A percentile compares a stretch with the other conserved stretches of the same genome.
These are phyloP conservation scores for Fusarium pseudoanthophilum DNA, from an alignment of 2,329 filamentous ascomycete genomes.

Conservation along the genomic window DNA sequence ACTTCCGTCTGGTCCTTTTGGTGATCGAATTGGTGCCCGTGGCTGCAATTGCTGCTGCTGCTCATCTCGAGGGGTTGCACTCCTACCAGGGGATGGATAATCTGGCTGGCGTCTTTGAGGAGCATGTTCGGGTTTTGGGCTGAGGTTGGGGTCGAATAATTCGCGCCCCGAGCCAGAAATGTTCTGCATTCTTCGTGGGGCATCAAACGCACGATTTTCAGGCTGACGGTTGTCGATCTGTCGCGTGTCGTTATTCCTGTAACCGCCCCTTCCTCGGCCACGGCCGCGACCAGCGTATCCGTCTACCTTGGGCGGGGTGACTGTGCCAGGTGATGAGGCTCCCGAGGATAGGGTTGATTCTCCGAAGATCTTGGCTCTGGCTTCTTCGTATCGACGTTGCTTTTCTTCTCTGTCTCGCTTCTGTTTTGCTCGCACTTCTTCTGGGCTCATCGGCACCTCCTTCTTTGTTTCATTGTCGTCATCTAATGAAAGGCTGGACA, in stretches of 20 bases:
- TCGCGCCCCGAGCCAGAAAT: conserved; percentile 60
- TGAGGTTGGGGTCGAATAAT: conserved; percentile 81
- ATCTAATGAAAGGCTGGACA: conserved; percentile 58
- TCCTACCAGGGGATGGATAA: conserved; percentile 50
- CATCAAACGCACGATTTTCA: conserved; percentile 46
- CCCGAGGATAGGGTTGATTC: conserved; percentile 65
- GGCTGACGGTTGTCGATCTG: conserved; percentile 49
- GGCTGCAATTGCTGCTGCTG: conserved; percentile 54
- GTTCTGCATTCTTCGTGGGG: conserved; percentile 40
- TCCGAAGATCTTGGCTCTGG: conserved; percentile 87
- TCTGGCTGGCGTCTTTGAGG: conserved; percentile 57
- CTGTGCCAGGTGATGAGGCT: conserved; percentile 69
- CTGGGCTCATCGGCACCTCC: conserved; percentile 72
- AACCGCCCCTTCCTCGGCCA: conserved; percentile 58
- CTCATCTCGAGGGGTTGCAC: conserved; percentile 62
- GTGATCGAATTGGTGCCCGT: conserved; percentile 76
- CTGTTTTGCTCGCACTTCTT: conserved; percentile 82
- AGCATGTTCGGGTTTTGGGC: conserved; percentile 69
- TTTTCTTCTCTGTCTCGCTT: conserved; percentile 87
- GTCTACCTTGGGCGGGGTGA: conserved; percentile 64
- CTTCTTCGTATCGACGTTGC: conserved; percentile 89
- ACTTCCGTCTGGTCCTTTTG: conserved; percentile 80
- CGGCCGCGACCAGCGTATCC: conserved; percentile 55
- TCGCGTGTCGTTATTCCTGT: conserved; percentile 45
- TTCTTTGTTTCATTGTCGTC: conserved; percentile 71